phyloP scores from a whole-genome alignment of 2,329 filamentous ascomycete genomes.

The Lachnellula arida region DNA sequence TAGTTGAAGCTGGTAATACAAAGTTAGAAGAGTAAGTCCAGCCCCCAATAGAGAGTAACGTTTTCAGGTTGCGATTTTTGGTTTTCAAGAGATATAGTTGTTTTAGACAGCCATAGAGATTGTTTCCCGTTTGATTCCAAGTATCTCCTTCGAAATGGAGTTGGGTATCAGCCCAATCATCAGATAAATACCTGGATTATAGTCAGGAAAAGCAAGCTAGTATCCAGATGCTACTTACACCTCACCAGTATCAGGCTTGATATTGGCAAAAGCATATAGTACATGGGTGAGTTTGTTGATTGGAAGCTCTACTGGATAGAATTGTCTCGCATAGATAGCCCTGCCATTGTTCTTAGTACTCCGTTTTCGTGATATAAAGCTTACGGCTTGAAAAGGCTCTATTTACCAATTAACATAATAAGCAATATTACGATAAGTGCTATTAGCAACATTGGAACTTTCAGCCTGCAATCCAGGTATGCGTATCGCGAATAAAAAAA shows the following conservation, averaged over 20 bases:
- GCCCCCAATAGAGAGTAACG: conserved; percentile 74
- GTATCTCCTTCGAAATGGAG: conserved; percentile 69
- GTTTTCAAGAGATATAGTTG: conserved; percentile 75
- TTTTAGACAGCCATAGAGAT: conserved; percentile 73
- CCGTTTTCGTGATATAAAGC: neutral
- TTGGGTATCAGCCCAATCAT: conserved; percentile 11
- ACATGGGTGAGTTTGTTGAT: conserved; percentile 77
- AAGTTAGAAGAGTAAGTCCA: conserved; percentile 57
- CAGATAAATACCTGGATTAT: conserved; percentile 3
- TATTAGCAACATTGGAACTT: neutral
- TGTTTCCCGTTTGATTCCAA: conserved; percentile 62
- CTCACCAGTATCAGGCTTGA: conserved; percentile 69
- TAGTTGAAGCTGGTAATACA: conserved; percentile 58
- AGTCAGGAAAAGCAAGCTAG: neutral
- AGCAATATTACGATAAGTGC: conserved; percentile 47
- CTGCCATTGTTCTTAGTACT: conserved; percentile 13
- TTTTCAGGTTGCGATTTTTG: conserved; percentile 70
- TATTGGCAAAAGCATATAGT: conserved; percentile 84
- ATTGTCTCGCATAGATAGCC: conserved; percentile 80
- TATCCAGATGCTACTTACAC: conserved; percentile 44
- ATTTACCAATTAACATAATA: conserved; percentile 8
- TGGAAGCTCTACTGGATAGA: conserved; percentile 76
- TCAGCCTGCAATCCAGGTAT: neutral
- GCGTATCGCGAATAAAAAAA: neutral
- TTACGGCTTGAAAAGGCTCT: neutral